These are phyloP conservation scores for Arthrobotrys pseudoclavata DNA, from an alignment of 2,329 filamentous ascomycete species.

Conservation along the genomic window DNA sequence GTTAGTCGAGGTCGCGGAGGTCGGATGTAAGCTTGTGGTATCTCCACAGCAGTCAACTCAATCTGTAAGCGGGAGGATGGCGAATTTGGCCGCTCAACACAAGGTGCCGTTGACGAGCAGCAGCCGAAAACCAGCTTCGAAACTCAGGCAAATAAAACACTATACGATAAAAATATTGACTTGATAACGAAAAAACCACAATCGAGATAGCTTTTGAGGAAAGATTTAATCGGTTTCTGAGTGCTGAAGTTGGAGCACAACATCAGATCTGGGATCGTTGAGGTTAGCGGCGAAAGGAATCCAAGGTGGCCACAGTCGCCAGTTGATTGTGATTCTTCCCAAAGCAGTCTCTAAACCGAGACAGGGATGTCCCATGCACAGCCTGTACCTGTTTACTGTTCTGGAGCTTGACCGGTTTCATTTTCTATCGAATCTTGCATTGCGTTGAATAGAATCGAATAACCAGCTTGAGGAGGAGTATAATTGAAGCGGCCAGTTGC, in stretches of 20 bases:
- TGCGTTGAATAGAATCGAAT: background rate
- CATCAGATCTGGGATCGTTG: conserved; percentile 24
- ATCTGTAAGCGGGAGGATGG: conserved; percentile 32
- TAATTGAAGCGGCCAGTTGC: too few species aligned
- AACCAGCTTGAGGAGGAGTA: too few species aligned
- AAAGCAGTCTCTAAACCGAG: conserved; percentile 42
- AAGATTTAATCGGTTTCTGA: background rate
- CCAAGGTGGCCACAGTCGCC: conserved; percentile 60
- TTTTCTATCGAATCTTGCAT: background rate
- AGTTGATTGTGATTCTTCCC: conserved; percentile 43
- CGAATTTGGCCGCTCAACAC: conserved; percentile 42
- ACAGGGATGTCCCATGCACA: conserved; percentile 25
- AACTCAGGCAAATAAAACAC: background rate
- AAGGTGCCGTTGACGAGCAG: background rate
- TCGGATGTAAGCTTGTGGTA: conserved; percentile 51
- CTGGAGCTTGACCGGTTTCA: background rate
- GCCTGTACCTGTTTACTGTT: background rate
- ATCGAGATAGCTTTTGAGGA: background rate
- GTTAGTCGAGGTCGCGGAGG: conserved; percentile 25
- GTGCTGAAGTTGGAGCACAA: conserved; percentile 1
- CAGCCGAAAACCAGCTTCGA: conserved; percentile 7
- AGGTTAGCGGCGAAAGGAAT: conserved; percentile 41
- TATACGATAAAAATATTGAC: background rate
- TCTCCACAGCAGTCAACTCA: background rate
- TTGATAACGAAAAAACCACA: background rate